Conservation (phyloP, 176 grass and related monocot genomes). For the Elaeis guineensis region DNA sequence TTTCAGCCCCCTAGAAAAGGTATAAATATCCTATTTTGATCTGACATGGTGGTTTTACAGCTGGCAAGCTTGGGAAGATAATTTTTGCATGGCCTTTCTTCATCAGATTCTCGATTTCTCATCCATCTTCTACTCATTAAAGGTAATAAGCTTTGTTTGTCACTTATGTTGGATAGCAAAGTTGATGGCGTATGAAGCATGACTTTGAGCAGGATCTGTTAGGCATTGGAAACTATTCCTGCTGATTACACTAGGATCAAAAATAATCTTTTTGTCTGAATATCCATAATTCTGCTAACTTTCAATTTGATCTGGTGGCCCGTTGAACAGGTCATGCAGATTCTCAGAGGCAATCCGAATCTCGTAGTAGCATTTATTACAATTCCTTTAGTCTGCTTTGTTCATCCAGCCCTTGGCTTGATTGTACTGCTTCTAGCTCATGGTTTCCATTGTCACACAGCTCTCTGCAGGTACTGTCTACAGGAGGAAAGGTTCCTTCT, state of each 20-base stretch:
- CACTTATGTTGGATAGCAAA: not conserved
- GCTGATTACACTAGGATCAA: not conserved
- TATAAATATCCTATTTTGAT: not conserved
- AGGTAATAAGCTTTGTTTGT: constrained; percentile 49
- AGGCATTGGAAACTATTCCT: not conserved
- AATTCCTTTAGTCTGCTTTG: constrained; percentile 59
- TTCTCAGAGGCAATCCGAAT: constrained; percentile 61
- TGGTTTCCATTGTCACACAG: constrained; percentile 55
- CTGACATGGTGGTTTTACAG: constrained; percentile 41
- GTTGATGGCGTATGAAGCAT: not conserved
- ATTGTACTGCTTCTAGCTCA: constrained; percentile 73
- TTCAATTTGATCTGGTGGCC: constrained; percentile 25
- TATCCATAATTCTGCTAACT: constrained; percentile 17
- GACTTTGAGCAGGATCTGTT: not conserved
- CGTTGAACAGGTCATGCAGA: constrained; percentile 70
- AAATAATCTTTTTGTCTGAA: not conserved
- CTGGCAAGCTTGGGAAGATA: constrained; percentile 70
- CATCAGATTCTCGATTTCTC: constrained; percentile 46
- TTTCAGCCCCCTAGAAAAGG: too few species aligned
- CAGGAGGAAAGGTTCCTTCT: not conserved
- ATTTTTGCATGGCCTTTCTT: constrained; percentile 40
- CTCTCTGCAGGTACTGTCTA: constrained; percentile 72
- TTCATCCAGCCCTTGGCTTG: constrained; percentile 89
- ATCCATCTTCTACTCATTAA: constrained; percentile 60
- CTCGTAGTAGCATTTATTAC: constrained; percentile 60